A percentile compares a stretch with the other conserved stretches of the same genome.
Conservation (phyloP, 768 basidiomycete genomes). For the Phaffia tasmanica region DNA sequence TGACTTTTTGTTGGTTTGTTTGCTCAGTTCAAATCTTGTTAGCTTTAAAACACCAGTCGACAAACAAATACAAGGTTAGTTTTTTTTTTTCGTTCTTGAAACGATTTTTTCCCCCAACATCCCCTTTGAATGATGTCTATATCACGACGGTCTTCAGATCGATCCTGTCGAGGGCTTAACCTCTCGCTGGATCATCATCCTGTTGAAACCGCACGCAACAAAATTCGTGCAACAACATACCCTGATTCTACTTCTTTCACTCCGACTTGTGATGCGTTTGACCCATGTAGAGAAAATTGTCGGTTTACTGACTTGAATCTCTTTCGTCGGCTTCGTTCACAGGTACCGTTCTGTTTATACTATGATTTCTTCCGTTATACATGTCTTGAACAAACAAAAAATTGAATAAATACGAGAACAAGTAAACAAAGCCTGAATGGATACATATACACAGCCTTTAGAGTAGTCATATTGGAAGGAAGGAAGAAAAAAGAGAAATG, state of each 20-base stretch:
- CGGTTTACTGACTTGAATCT: too few relatives aligned
- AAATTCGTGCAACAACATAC: conserved; percentile 20
- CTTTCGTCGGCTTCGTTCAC: too few relatives aligned
- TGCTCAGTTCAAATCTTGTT: neutral
- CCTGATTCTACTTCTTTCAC: conserved; percentile 6
- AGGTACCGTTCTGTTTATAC: too few relatives aligned
- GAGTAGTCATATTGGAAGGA: too few relatives aligned
- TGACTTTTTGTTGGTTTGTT: neutral
- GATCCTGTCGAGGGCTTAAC: conserved; percentile 14
- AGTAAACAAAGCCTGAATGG: too few relatives aligned
- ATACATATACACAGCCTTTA: too few relatives aligned
- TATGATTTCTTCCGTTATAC: too few relatives aligned
- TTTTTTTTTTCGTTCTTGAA: neutral
- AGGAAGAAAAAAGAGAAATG: too few relatives aligned
- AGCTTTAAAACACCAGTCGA: too few relatives aligned
- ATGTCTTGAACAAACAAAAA: too few relatives aligned
- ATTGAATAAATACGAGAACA: too few relatives aligned
- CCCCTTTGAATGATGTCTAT: conserved; percentile 15
- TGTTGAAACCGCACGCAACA: conserved; percentile 25
- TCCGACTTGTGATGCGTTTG: neutral
- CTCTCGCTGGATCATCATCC: conserved; percentile 4
- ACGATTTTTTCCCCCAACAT: neutral
- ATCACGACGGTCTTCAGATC: conserved; percentile 25
- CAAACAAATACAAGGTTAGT: neutral
- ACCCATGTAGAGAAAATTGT: too few relatives aligned